A percentile compares a stretch with the other conserved stretches of the same genome.
Conservation (phyloP, 495 filamentous ascomycete genomes). For the Oidiodendron maius region DNA sequence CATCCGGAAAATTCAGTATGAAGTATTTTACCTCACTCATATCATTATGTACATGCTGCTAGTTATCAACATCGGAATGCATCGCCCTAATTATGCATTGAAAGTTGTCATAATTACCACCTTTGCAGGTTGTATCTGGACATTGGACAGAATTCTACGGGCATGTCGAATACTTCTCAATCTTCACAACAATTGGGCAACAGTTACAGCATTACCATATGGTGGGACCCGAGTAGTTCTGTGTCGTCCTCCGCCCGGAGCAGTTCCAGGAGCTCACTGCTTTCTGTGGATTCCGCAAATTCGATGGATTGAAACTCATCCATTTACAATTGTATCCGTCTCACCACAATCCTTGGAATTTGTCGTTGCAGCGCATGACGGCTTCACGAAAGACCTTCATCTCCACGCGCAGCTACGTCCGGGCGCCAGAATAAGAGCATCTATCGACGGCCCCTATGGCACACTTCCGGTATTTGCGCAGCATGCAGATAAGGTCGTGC, state of each 20-base stretch:
- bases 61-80: conserved; percentile 44
- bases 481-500: conserved; percentile 50
- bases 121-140: conserved; percentile 42
- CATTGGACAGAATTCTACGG: conserved; percentile 45
- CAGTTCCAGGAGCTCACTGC: conserved; percentile 51
- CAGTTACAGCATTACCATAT: conserved; percentile 46
- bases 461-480: conserved; percentile 48
- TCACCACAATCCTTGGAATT: conserved; percentile 39
- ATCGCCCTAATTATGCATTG: conserved; percentile 39
- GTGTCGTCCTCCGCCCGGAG: conserved; percentile 35
- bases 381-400: conserved; percentile 50
- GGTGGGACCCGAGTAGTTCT: conserved; percentile 51
- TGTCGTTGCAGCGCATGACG: conserved; percentile 47
- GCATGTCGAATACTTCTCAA: conserved; percentile 39
- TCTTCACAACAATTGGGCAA: conserved; percentile 48
- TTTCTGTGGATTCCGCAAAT: conserved; percentile 57
- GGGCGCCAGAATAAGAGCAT: conserved; percentile 39
- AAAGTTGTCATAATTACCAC: conserved; percentile 37
- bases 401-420: conserved; percentile 42
- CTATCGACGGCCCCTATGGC: conserved; percentile 54
- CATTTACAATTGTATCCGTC: conserved; percentile 53
- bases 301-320: conserved; percentile 50
- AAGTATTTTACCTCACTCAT: conserved; percentile 53
- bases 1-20: conserved; percentile 40
- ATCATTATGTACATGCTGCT: conserved; percentile 43